phyloP scores from a whole-genome alignment of 176 grass and related monocot species.

The Areca catechu region DNA sequence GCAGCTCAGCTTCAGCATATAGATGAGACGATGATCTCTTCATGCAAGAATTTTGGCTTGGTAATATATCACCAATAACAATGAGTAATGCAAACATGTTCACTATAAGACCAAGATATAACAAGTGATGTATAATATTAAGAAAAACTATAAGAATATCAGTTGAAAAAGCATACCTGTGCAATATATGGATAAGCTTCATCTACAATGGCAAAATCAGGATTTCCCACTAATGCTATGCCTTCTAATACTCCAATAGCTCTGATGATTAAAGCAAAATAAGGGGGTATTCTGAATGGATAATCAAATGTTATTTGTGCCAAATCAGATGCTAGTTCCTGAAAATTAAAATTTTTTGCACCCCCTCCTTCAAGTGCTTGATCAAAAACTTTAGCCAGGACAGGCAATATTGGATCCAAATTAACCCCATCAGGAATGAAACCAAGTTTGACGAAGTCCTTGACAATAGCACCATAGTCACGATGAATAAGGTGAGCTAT shows the following conservation, averaged over 20 bases:
- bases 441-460: conserved; percentile 94
- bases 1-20: too few relatives aligned
- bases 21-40: too few relatives aligned
- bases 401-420: conserved; percentile 85
- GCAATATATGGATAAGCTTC: conserved; percentile 98
- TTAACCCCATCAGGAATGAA: conserved; percentile 96
- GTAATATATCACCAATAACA: too few relatives aligned
- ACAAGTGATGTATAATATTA: too few relatives aligned
- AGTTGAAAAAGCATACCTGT: conserved; percentile 37
- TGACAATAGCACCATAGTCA: conserved; percentile 89
- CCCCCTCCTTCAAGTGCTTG: conserved; percentile 97
- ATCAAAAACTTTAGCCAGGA: conserved; percentile 95
- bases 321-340: conserved; percentile 91
- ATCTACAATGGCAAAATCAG: conserved; percentile 95
- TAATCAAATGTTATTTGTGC: conserved; percentile 99
- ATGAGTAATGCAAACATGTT: too few relatives aligned
- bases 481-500: conserved; percentile 99
- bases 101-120: too few relatives aligned
- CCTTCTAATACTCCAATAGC: conserved; percentile 96
- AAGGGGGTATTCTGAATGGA: conserved; percentile 89
- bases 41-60: too few relatives aligned
- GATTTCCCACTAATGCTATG: conserved; percentile 94
- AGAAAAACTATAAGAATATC: too few relatives aligned
- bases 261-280: conserved; percentile 98
- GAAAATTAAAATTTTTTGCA: conserved; percentile 97